These are phyloP conservation scores for Rhodofomes roseus DNA, from an alignment of 1,284 basidiomycete genomes.

Conservation along the genomic window DNA sequence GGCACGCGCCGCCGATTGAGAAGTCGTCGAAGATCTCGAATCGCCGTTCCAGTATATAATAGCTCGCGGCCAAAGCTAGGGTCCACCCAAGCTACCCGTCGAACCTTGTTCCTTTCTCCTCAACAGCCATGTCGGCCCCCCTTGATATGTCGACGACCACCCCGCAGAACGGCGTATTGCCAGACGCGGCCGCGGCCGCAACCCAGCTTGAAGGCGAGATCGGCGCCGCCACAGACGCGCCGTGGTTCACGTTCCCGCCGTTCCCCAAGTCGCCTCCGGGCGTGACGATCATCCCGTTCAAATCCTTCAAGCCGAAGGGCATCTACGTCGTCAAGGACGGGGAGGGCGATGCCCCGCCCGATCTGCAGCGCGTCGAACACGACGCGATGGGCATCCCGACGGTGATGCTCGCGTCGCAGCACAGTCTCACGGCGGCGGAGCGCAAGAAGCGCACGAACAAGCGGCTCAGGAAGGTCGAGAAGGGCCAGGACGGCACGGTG, in stretches of 20 bases:
- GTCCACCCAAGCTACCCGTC: background rate
- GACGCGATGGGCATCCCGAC: constrained; percentile 69
- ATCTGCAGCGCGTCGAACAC: constrained; percentile 41
- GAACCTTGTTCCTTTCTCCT: background rate
- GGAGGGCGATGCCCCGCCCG: constrained; percentile 11
- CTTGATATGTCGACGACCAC: background rate
- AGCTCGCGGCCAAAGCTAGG: background rate
- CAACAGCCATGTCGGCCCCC: constrained; percentile 4
- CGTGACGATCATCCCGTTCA: constrained; percentile 55
- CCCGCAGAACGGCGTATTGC: background rate
- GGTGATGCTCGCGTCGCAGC: constrained; percentile 47
- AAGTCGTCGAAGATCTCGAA: background rate
- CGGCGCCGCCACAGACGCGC: constrained; percentile 2
- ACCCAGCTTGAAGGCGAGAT: background rate
- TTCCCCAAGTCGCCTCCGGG: constrained; percentile 52
- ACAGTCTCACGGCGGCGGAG: constrained; percentile 41
- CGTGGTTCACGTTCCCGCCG: constrained; percentile 48
- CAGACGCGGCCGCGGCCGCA: background rate
- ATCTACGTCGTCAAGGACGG: constrained; percentile 39
- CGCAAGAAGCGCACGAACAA: constrained; percentile 35
- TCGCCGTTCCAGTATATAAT: background rate
- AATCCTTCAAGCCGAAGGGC: constrained; percentile 55
- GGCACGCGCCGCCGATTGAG: background rate
- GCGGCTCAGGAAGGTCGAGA: constrained; percentile 19
- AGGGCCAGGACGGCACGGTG: constrained; percentile 19